These are phyloP conservation scores for Fusarium brachygibbosum DNA, from an alignment of 2,329 filamentous ascomycete species.

Conservation along the genomic window DNA sequence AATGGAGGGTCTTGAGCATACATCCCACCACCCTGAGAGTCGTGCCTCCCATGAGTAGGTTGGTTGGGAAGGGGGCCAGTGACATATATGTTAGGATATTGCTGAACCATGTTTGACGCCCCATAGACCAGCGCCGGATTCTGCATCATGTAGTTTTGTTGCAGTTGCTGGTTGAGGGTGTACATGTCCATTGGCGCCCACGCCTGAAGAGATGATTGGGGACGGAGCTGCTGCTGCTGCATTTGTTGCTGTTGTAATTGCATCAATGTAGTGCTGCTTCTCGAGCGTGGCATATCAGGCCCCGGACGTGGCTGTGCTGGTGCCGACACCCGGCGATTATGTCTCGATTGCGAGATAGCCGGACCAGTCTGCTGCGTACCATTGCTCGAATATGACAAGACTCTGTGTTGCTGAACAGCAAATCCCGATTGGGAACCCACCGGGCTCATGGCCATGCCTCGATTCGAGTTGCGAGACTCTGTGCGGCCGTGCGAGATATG, in stretches of 20 bases:
- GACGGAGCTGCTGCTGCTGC: slow-evolving; percentile 25
- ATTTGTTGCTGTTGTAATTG: slow-evolving; percentile 35
- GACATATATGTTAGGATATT: slow-evolving; percentile 40
- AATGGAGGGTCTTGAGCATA: slow-evolving; percentile 56
- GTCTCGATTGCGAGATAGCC: slow-evolving; percentile 23
- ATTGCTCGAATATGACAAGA: slow-evolving; percentile 39
- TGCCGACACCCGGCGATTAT: slow-evolving; percentile 40
- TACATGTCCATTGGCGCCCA: slow-evolving; percentile 39
- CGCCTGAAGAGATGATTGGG: slow-evolving; percentile 32
- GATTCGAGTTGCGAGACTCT: slow-evolving; percentile 30
- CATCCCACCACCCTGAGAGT: slow-evolving; percentile 37
- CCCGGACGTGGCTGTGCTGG: slow-evolving; percentile 29
- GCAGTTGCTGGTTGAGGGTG: slow-evolving; percentile 38
- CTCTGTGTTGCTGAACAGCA: slow-evolving; percentile 24
- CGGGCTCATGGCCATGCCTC: slow-evolving; percentile 21
- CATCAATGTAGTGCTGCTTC: slow-evolving; percentile 28
- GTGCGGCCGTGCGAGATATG: slow-evolving; percentile 27
- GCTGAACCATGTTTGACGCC: slow-evolving; percentile 39
- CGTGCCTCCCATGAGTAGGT: slow-evolving; percentile 25
- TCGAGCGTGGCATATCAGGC: slow-evolving; percentile 26
- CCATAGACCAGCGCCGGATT: slow-evolving; percentile 39
- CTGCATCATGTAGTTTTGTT: slow-evolving; percentile 42
- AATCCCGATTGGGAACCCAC: slow-evolving; percentile 21
- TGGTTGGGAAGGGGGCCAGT: slow-evolving; percentile 23
- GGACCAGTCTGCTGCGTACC: slow-evolving; percentile 25